Evolutionary conservation across 305 asterid species (phyloP).

Genomic region (Solanum hybrid): DNA sequence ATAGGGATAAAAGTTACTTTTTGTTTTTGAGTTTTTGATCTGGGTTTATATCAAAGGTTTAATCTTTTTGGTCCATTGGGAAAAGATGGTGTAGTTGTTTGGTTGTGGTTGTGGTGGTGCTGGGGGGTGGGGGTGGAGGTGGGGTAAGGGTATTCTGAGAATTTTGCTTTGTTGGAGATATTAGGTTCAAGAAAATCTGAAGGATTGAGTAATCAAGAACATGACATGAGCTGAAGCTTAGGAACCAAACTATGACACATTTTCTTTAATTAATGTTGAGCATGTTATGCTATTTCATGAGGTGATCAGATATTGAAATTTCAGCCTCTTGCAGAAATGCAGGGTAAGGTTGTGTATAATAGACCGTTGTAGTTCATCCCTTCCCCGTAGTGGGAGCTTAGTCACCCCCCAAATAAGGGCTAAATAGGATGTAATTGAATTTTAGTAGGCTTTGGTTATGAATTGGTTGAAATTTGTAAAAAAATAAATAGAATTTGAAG

Average conservation of each 20-base stretch:
- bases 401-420: not conserved
- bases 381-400: not conserved
- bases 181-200: not conserved
- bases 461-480: not conserved
- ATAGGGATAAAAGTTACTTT: not conserved
- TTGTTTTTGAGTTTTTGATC: not conserved
- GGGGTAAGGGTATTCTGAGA: not conserved
- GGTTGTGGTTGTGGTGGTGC: not conserved
- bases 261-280: not conserved
- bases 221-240: not conserved
- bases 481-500: not conserved
- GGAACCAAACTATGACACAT: not conserved
- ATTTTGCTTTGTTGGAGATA: not conserved
- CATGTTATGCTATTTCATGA: not conserved
- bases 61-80: not conserved
- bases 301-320: not conserved
- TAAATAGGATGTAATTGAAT: not conserved
- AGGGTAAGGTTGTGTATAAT: not conserved
- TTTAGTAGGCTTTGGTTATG: not conserved
- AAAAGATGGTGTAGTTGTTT: not conserved
- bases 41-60: not conserved
- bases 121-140: not conserved
- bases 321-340: not conserved
- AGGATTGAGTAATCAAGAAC: not conserved
- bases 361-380: not conserved